Base-by-base conservation (phyloP, 306 rosid species). In the Sicyos baderoa region DNA sequence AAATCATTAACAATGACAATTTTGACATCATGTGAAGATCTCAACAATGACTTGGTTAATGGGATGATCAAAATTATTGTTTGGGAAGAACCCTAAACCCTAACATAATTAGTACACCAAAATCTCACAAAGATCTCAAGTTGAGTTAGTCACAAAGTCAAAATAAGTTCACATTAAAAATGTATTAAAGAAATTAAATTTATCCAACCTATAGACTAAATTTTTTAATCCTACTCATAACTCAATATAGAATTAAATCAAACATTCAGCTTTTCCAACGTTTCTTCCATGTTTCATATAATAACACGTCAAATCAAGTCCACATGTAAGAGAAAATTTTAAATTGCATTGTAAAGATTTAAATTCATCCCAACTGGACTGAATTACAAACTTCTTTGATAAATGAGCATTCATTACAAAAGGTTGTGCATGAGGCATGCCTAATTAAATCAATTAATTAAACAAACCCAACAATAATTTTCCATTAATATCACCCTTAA, bases 381-480 rank as follows among this genome's bases (percentile, higher is more conserved):
- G 10, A 32, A 59, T 9, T 13, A 59, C 29, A 21, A 59, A 32
- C 21, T 29, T 16, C 47, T 60, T 60, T 16, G 66, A 60, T 60
- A 29, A 60, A 60, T 60, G 66, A 13, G 14, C 66, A 32, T 60
- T 60, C 15, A 32, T 60, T 32, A 16, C 22, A 60, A 32, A 32
- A 60, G 3, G 48, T 32, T 32, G 23, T 60, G 66, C 45, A 60
- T 60, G 66, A 45, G 13, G 66, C 66, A 60, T 60, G 66, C 47
- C 66, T 32, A 32, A 60, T 60, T 60, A 60, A 19, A 29, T 60
- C 3, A 25, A 25, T 25, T 60, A 60, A 60, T 29, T 29, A 19
- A 60, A 60, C 14, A 29, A 59, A 32, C 47, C 66, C 66, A 59
- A 29, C 17, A 59, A 54, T 54, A 59, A 59, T 7, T 29, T 59